These are phyloP conservation scores for Rosa multiflora DNA, from an alignment of 306 rosid species.

Conservation along the genomic window DNA sequence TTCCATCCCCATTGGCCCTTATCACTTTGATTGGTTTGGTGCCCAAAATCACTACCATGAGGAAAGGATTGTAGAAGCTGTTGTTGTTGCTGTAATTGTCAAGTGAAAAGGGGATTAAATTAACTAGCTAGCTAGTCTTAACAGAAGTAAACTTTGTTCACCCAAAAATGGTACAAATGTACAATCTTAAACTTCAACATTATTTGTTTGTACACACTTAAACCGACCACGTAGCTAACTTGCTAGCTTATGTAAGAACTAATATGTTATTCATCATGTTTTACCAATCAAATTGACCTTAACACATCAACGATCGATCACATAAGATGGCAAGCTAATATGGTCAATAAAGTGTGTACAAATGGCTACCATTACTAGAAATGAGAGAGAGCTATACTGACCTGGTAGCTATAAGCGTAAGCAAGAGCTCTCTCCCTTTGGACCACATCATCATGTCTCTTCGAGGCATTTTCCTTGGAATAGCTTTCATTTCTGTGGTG, in stretches of 20 bases:
- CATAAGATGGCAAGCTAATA: neutral
- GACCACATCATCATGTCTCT: conserved; percentile 60
- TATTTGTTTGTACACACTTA: no score
- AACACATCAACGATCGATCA: neutral
- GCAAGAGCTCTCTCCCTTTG: conserved; percentile 83
- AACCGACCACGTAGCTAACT: no score
- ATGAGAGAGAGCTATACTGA: conserved; percentile 13
- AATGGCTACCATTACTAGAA: neutral
- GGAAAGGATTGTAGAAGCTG: conserved; percentile 33
- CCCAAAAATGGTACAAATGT: neutral
- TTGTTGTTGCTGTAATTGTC: conserved; percentile 40
- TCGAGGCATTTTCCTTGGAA: conserved; percentile 41
- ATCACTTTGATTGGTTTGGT: conserved; percentile 33
- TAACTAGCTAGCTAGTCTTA: neutral
- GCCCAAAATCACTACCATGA: conserved; percentile 31
- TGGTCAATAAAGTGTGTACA: neutral
- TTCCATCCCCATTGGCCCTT: conserved; percentile 75
- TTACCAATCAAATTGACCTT: no score
- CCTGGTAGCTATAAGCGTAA: conserved; percentile 70
- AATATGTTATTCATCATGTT: no score
- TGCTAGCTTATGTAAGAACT: no score
- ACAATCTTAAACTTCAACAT: neutral
- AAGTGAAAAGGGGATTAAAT: conserved; percentile 15
- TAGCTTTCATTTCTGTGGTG: conserved; percentile 31
- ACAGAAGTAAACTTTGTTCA: neutral